A percentile compares a stretch with the other conserved stretches of the same genome.
Conservation (phyloP, 108 stramenopile genomes). For the Pseudonitzschia multiseries region DNA sequence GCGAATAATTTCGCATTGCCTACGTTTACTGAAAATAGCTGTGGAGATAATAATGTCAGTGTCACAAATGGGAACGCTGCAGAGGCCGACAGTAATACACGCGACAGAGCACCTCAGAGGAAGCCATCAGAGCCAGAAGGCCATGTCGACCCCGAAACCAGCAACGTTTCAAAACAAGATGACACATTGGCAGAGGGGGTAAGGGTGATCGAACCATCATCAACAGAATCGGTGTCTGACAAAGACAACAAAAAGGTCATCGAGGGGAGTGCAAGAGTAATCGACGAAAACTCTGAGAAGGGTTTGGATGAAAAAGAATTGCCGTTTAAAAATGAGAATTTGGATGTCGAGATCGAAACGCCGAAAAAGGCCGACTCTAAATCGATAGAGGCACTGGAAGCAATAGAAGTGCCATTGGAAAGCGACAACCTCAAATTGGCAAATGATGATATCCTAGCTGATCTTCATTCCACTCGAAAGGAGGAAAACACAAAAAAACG, state of each 20-base stretch:
- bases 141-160: neutral
- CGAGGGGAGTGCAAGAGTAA: neutral
- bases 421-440: neutral
- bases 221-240: neutral
- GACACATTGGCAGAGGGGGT: neutral
- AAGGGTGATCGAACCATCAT: neutral
- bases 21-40: neutral
- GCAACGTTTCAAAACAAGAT: neutral
- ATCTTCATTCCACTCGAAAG: neutral
- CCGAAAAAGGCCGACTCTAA: neutral
- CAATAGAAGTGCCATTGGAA: conserved; percentile 11
- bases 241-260: neutral
- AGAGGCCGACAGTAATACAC: neutral
- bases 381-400: neutral
- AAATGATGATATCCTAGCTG: conserved; percentile 1
- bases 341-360: neutral
- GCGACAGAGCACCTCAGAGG: neutral
- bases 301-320: neutral
- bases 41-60: neutral
- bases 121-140: neutral
- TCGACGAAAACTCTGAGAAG: neutral
- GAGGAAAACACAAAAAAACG: neutral
- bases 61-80: neutral
- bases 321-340: neutral
- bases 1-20: neutral